A percentile compares a stretch with the other conserved stretches of the same genome.
phyloP scores from a whole-genome alignment of 805 yeast genomes.

The Yarrowia yakushimensis region DNA sequence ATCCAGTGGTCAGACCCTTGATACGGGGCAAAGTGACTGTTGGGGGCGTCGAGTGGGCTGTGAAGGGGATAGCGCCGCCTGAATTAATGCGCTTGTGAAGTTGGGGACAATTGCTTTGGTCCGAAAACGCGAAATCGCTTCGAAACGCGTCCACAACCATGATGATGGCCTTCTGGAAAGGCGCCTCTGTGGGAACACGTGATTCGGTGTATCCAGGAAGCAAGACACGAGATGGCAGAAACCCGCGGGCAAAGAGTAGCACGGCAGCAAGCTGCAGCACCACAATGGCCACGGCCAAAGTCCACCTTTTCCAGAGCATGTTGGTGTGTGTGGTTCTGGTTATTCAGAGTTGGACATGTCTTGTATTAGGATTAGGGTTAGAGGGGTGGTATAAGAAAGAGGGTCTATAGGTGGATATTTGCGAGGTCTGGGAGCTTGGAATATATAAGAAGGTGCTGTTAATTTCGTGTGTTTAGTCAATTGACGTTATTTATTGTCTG shows the following conservation, averaged over 20 bases:
- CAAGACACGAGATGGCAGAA: conserved; percentile 85
- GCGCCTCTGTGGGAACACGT: conserved; percentile 29
- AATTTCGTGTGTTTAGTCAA: background rate
- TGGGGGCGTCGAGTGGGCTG: conserved; percentile 92
- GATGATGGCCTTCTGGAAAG: conserved; percentile 64
- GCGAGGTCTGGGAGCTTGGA: background rate
- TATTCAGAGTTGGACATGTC: background rate
- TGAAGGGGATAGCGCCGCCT: conserved; percentile 79
- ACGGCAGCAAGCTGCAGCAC: conserved; percentile 52
- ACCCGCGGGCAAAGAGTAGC: conserved; percentile 69
- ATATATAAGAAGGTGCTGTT: background rate
- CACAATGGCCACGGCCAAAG: conserved; percentile 27
- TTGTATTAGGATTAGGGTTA: background rate
- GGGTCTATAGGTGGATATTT: background rate
- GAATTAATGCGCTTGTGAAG: conserved; percentile 60
- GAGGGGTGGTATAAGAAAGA: background rate
- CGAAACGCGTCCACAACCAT: conserved; percentile 93
- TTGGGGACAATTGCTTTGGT: conserved; percentile 59
- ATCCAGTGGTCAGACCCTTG: conserved; percentile 91
- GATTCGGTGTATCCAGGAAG: conserved; percentile 53
- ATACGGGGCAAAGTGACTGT: conserved; percentile 93
- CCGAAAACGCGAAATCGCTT: conserved; percentile 71
- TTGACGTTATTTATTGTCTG: too few species aligned
- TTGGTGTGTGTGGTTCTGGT: background rate
- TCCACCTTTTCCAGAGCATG: conserved; percentile 24